These are phyloP conservation scores for Penicillium sp. DNA, from an alignment of 2,329 filamentous ascomycete genomes.

Conservation along the genomic window DNA sequence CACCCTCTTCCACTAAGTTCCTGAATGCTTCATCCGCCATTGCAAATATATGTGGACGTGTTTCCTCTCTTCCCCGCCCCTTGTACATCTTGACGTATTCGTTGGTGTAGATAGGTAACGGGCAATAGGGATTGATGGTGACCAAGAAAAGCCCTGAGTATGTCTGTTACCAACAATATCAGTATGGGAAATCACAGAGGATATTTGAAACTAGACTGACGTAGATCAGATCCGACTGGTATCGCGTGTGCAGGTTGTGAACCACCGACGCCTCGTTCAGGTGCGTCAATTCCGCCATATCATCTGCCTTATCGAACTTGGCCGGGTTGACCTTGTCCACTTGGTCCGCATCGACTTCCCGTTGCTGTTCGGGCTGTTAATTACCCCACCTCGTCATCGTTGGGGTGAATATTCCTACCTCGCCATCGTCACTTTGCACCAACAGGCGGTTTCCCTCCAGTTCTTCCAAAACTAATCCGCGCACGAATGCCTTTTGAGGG, in stretches of 20 bases:
- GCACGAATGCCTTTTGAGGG: constrained; percentile 80
- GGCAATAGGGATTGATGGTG: constrained; percentile 94
- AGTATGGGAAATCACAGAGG: neutral
- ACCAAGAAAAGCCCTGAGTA: constrained; percentile 97
- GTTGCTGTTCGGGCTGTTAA: constrained; percentile 61
- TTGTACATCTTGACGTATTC: constrained; percentile 99
- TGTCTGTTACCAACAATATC: constrained; percentile 56
- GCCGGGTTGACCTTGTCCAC: constrained; percentile 99
- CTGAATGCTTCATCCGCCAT: constrained; percentile 97
- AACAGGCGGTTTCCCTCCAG: constrained; percentile 66
- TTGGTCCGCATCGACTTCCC: constrained; percentile 78
- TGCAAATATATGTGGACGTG: constrained; percentile 94
- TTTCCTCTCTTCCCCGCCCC: constrained; percentile 86
- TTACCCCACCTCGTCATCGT: neutral
- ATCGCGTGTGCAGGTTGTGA: constrained; percentile 92
- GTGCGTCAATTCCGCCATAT: constrained; percentile 98
- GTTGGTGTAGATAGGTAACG: constrained; percentile 90
- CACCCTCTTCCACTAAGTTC: constrained; percentile 89
- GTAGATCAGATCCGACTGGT: constrained; percentile 93
- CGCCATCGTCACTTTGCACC: constrained; percentile 92
- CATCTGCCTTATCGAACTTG: constrained; percentile 98
- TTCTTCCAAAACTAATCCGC: constrained; percentile 89
- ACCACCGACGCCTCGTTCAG: constrained; percentile 97
- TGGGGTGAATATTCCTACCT: constrained; percentile 55
- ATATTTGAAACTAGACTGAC: constrained; percentile 39